Percentiles rank a stretch among this genome's conserved stretches.
Conservation (phyloP, 2,329 filamentous ascomycete genomes). For the Dactylellina haptotyla region DNA sequence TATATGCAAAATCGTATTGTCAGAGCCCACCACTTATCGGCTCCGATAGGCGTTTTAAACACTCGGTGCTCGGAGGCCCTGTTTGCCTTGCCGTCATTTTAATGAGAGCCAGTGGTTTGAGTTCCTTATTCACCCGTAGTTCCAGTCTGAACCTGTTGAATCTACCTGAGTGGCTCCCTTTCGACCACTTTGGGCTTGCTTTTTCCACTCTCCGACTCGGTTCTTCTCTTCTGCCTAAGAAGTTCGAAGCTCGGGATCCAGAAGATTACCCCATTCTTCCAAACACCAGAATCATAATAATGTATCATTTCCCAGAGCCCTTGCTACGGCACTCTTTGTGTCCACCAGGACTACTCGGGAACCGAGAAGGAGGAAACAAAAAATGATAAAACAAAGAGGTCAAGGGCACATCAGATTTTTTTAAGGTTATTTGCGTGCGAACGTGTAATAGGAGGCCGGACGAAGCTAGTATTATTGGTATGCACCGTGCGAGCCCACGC, state of each 20-base stretch:
- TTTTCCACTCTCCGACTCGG: constrained; percentile 48
- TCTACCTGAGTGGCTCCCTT: constrained; percentile 38
- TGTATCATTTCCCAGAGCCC: constrained; percentile 26
- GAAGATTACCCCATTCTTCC: constrained; percentile 54
- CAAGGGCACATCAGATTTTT: constrained; percentile 3
- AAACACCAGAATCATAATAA: constrained; percentile 35
- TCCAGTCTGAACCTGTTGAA: constrained; percentile 43
- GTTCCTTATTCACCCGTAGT: constrained; percentile 54
- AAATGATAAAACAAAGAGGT: constrained; percentile 12
- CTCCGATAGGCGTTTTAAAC: constrained; percentile 47
- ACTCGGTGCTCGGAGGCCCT: constrained; percentile 40
- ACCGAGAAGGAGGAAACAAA: constrained; percentile 24
- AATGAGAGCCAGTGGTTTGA: constrained; percentile 48
- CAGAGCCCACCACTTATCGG: constrained; percentile 45
- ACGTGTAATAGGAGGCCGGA: no score
- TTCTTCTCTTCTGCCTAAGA: constrained; percentile 54
- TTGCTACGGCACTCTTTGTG: constrained; percentile 34
- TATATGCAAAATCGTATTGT: constrained; percentile 23
- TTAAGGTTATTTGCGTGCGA: constrained; percentile 19
- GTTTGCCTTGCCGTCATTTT: constrained; percentile 48
- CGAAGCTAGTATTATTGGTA: constrained; percentile 30
- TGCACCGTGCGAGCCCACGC: constrained; percentile 30
- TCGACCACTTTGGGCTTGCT: constrained; percentile 34
- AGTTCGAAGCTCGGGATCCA: constrained; percentile 53
- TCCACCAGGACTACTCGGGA: constrained; percentile 17